Percentiles rank a stretch among this genome's conserved stretches.
Conservation (phyloP, 2,329 filamentous ascomycete species). For the Colletotrichum cereale region DNA sequence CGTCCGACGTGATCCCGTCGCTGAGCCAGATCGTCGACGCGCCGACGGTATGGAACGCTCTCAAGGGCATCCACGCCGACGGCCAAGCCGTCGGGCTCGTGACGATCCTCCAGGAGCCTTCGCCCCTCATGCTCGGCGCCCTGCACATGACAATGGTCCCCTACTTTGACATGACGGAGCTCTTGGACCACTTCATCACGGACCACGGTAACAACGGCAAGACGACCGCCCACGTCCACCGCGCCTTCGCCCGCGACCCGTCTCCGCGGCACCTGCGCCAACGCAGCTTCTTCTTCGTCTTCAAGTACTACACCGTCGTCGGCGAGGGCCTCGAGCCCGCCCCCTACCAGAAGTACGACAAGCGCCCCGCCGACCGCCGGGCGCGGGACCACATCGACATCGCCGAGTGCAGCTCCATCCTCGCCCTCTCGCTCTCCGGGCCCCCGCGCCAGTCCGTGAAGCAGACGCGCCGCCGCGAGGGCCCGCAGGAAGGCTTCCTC, state of each 20-base stretch:
- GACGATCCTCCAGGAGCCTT: constrained; percentile 70
- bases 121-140: constrained; percentile 69
- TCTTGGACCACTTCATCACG: constrained; percentile 66
- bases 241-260: constrained; percentile 55
- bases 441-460: constrained; percentile 62
- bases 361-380: constrained; percentile 53
- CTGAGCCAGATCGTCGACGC: constrained; percentile 54
- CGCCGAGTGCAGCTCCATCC: constrained; percentile 69
- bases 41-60: constrained; percentile 56
- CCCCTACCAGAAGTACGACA: constrained; percentile 70
- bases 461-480: constrained; percentile 62
- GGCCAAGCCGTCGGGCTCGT: constrained; percentile 66
- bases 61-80: constrained; percentile 53
- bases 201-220: constrained; percentile 58
- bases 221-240: constrained; percentile 61
- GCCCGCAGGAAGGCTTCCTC: constrained; percentile 61
- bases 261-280: constrained; percentile 60
- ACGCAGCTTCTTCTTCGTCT: constrained; percentile 71
- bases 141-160: constrained; percentile 69
- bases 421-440: constrained; percentile 69
- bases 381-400: constrained; percentile 67
- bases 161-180: constrained; percentile 73
- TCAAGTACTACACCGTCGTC: constrained; percentile 75
- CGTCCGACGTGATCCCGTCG: constrained; percentile 50
- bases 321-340: constrained; percentile 67